These are phyloP conservation scores for Tuber aestivum DNA, from an alignment of 495 filamentous ascomycete genomes.

Conservation along the genomic window DNA sequence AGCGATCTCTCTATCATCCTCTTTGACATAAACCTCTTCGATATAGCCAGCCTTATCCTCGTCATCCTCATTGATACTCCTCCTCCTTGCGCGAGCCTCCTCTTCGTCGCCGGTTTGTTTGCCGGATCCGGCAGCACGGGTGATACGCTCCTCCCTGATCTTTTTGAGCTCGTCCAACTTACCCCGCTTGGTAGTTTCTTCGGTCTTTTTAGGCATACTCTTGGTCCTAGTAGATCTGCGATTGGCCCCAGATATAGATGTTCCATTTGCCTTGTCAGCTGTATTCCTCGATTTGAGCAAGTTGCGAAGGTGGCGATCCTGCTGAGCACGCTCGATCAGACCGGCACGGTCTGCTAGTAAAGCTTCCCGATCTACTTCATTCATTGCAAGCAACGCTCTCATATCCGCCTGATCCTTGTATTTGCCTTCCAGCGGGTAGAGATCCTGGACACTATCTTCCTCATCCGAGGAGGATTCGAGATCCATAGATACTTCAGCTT, in stretches of 20 bases:
- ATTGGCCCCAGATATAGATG: slow-evolving; percentile 44
- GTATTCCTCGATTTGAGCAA: slow-evolving; percentile 64
- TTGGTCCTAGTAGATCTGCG: slow-evolving; percentile 38
- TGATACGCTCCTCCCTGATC: slow-evolving; percentile 60
- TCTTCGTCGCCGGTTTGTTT: slow-evolving; percentile 70
- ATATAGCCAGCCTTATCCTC: slow-evolving; percentile 70
- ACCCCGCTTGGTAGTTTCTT: slow-evolving; percentile 67
- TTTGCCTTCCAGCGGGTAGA: slow-evolving; percentile 83
- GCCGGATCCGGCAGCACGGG: slow-evolving; percentile 77
- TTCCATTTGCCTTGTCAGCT: slow-evolving; percentile 48
- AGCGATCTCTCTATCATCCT: slow-evolving; percentile 44
- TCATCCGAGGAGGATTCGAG: slow-evolving; percentile 50
- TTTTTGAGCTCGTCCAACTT: slow-evolving; percentile 65
- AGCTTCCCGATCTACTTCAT: slow-evolving; percentile 83
- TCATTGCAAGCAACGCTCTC: slow-evolving; percentile 73
- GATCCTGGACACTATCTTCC: slow-evolving; percentile 55
- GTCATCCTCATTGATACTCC: slow-evolving; percentile 64
- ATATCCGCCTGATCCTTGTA: slow-evolving; percentile 76
- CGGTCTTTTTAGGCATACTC: slow-evolving; percentile 43
- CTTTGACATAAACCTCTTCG: slow-evolving; percentile 53
- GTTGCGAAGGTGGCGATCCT: slow-evolving; percentile 77
- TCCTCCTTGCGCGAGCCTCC: slow-evolving; percentile 75
- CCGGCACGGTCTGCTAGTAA: slow-evolving; percentile 83
- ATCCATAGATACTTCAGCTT: slow-evolving; percentile 54
- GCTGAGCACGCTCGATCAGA: slow-evolving; percentile 68